Evolutionary conservation across 257 asterid species (phyloP), one percentile per base, ranked within the genome.

Genomic region (Leonotis leonurus): DNA sequence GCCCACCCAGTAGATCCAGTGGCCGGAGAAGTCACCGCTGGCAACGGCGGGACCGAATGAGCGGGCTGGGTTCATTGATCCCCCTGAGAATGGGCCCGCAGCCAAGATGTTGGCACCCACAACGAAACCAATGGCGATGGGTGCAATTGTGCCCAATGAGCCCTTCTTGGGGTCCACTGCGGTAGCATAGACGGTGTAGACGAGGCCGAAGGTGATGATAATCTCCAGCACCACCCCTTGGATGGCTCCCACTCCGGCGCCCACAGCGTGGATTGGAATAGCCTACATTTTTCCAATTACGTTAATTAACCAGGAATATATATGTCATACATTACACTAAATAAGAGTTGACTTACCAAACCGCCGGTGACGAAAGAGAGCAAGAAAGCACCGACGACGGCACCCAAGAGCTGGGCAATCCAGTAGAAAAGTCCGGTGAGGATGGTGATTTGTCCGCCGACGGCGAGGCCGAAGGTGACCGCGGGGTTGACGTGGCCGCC

Each of bases 401-500:
- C 62, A 8, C 97, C 97, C 73, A 89, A 59, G 20, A 86, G 91
- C 63, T 89, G 97, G 57, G 91, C 94, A 65, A 82, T 67, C 95
- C 95, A 86, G 83, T 89, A 86, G 69, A 89, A 74, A 61, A 89
- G 36, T 1, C 95, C 91, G 39, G 95, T 86, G 69, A 89, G 80
- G 58, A 89, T 21, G 41, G 97, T 89, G 65, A 89, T 86, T 48
- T 89, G 97, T 1, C 97, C 97, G 0, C 97, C 97, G n/a, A 84
- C 63, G 21, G 93, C 96, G 73, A 89, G 74, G 2, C 96, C 96
- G 7, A 88, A 85, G 49, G 96, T 88, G 24, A 88, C 96, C 25
- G 95, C 95, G 3, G 95, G 95, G 81, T 87, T 87, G 13, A 87
- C 95, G 35, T 85, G 96, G 49, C 93, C 93, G 12, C 96, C 96